Percentiles rank a stretch among this genome's conserved stretches.
Conservation (phyloP, 2,329 filamentous ascomycete species). For the Daldinia eschscholtzii region DNA sequence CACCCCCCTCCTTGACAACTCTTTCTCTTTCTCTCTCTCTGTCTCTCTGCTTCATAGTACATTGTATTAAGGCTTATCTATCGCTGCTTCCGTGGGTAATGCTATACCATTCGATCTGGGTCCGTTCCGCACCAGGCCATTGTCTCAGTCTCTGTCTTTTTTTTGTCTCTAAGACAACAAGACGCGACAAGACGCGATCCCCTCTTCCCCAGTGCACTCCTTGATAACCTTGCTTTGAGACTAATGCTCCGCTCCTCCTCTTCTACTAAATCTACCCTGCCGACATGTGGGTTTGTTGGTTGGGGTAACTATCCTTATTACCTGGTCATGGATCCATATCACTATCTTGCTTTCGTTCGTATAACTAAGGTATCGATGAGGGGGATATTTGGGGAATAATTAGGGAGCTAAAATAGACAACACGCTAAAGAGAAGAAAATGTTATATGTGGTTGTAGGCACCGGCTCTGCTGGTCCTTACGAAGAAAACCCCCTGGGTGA, state of each 20-base stretch:
- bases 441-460: constrained; percentile 22
- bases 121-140: background rate
- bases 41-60: constrained; percentile 9
- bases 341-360: constrained; percentile 34
- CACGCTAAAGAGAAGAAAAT: constrained; percentile 36
- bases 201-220: background rate
- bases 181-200: constrained; percentile 1
- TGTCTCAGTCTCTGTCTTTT: background rate
- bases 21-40: background rate
- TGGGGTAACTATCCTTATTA: constrained; percentile 1
- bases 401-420: constrained; percentile 25
- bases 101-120: background rate
- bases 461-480: constrained; percentile 16
- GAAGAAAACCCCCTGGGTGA: background rate
- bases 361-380: constrained; percentile 34
- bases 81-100: constrained; percentile 7
- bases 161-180: background rate
- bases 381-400: constrained; percentile 36
- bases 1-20: background rate
- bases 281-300: background rate
- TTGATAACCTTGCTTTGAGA: constrained; percentile 2
- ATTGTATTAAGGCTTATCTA: constrained; percentile 22
- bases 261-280: constrained; percentile 9
- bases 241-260: constrained; percentile 5
- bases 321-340: constrained; percentile 36